A percentile compares a stretch with the other conserved stretches of the same genome.
phyloP scores from a whole-genome alignment of 306 rosid species.

The Malus fusca region DNA sequence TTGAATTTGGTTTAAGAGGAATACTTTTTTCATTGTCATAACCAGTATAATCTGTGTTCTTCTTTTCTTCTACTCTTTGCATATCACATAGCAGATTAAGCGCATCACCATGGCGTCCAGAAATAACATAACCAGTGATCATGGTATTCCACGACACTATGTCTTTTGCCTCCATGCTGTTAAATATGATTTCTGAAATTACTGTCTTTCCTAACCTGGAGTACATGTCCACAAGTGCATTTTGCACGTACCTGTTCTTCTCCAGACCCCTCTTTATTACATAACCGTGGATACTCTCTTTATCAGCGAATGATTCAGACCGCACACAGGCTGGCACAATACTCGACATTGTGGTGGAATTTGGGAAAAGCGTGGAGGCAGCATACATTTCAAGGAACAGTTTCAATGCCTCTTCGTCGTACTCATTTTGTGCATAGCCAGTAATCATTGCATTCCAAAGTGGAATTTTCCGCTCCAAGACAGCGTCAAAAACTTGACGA shows the following conservation, averaged over 20 bases:
- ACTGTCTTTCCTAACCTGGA: slow-evolving; percentile 53
- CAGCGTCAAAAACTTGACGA: slow-evolving; percentile 44
- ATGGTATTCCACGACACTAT: slow-evolving; percentile 83
- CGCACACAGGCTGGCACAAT: slow-evolving; percentile 64
- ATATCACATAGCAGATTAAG: slow-evolving; percentile 51
- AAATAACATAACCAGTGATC: slow-evolving; percentile 67
- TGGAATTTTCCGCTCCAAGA: slow-evolving; percentile 32
- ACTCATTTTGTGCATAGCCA: slow-evolving; percentile 61
- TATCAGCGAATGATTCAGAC: slow-evolving; percentile 29
- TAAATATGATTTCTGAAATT: slow-evolving; percentile 48
- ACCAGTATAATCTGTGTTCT: slow-evolving; percentile 3
- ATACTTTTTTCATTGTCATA: slow-evolving; percentile 22
- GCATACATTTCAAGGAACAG: slow-evolving; percentile 58
- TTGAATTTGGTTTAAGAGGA: slow-evolving; percentile 59
- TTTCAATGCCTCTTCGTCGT: slow-evolving; percentile 48
- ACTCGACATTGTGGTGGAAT: slow-evolving; percentile 64
- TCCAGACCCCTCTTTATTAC: slow-evolving; percentile 51
- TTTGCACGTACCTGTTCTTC: slow-evolving; percentile 60
- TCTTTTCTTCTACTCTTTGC: slow-evolving; percentile 30
- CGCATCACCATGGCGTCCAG: slow-evolving; percentile 52
- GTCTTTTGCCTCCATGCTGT: slow-evolving; percentile 42
- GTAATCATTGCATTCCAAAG: slow-evolving; percentile 82
- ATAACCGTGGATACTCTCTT: slow-evolving; percentile 64
- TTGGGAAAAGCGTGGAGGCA: slow-evolving; percentile 34
- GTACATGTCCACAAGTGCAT: slow-evolving; percentile 86